These are phyloP conservation scores for Grosmannia huntii DNA, from an alignment of 2,329 filamentous ascomycete species.

Conservation along the genomic window DNA sequence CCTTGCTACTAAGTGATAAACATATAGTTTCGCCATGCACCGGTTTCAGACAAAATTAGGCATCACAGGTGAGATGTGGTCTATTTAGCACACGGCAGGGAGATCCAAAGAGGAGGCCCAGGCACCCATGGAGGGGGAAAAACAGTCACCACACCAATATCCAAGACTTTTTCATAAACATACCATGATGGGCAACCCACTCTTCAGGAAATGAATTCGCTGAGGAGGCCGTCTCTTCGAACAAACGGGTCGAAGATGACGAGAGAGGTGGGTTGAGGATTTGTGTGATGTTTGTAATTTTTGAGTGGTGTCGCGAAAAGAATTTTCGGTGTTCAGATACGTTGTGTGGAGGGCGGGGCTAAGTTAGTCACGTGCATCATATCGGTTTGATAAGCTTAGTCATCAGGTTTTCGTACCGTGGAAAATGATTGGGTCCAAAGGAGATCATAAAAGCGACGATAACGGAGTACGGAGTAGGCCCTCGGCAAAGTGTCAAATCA, in stretches of 20 bases:
- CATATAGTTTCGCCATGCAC: neutral
- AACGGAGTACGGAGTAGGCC: neutral
- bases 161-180: constrained; percentile 8
- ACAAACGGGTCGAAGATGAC: constrained; percentile 2
- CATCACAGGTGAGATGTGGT: neutral
- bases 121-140: neutral
- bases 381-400: neutral
- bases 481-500: neutral
- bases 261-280: neutral
- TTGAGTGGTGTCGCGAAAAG: constrained; percentile 1
- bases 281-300: constrained; percentile 1
- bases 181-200: constrained; percentile 41
- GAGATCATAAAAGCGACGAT: neutral
- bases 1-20: neutral
- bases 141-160: neutral
- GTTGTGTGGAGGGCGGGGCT: constrained; percentile 5
- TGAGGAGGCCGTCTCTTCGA: constrained; percentile 3
- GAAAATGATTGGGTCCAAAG: neutral
- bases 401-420: neutral
- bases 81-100: neutral
- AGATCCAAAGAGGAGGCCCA: neutral
- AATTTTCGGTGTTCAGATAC: constrained; percentile 1
- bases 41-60: neutral
- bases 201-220: constrained; percentile 19
- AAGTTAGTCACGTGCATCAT: neutral